These are phyloP conservation scores for Sporothrix sp. DNA, from an alignment of 2,329 filamentous ascomycete genomes.

Conservation along the genomic window DNA sequence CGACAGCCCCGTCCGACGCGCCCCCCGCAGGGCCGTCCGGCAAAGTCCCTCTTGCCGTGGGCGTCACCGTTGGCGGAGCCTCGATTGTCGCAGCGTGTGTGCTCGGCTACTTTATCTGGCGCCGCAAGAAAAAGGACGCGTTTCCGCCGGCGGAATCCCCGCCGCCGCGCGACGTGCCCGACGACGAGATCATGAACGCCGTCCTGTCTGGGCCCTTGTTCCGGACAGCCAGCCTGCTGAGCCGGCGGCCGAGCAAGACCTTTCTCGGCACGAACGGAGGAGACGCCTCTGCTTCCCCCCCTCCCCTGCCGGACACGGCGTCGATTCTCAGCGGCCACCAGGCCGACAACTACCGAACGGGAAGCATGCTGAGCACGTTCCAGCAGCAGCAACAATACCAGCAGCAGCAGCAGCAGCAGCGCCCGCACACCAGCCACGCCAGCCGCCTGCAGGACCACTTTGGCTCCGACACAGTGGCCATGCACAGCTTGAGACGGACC, in stretches of 20 bases:
- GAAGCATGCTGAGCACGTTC: not conserved
- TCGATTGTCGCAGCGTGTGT: not conserved
- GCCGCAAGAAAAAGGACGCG: not conserved
- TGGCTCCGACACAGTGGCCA: slow-evolving; percentile 13
- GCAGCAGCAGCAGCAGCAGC: not conserved
- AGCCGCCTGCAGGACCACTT: slow-evolving; percentile 7
- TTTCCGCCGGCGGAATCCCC: slow-evolving; percentile 15
- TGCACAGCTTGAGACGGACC: slow-evolving; percentile 15
- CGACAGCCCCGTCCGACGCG: not conserved
- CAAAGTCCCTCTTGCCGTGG: slow-evolving; percentile 13
- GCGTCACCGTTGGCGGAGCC: slow-evolving; percentile 13
- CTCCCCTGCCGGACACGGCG: not conserved
- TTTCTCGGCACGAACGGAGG: not conserved
- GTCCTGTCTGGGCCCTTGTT: slow-evolving; percentile 4
- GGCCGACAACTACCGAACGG: not conserved
- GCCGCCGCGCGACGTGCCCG: slow-evolving; percentile 13
- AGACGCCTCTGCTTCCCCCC: not conserved
- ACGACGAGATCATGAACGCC: slow-evolving; percentile 7
- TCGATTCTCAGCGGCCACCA: not conserved
- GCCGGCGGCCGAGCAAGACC: not conserved
- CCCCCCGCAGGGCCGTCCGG: not conserved
- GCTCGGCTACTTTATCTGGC: slow-evolving; percentile 9
- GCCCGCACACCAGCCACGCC: not conserved
- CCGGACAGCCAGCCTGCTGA: slow-evolving; percentile 1
- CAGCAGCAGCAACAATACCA: not conserved